phyloP scores from a whole-genome alignment of 805 yeast genomes.

The Metschnikowia bowlesiae region DNA sequence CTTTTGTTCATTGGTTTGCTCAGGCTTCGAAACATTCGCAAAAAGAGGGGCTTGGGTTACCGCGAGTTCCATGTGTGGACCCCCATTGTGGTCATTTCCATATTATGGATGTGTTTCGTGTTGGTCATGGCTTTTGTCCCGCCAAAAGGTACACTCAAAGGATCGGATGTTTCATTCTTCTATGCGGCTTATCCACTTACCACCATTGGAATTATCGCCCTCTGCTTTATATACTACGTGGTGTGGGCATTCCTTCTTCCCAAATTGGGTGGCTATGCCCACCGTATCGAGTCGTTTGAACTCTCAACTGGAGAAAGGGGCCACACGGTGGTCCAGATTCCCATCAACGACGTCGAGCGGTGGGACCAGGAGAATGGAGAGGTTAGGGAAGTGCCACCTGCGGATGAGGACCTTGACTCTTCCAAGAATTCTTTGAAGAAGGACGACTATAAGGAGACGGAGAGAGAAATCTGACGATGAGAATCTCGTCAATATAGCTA shows the following conservation, averaged over 20 bases:
- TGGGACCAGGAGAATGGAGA: slow-evolving; percentile 29
- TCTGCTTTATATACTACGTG: slow-evolving; percentile 32
- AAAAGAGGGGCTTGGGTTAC: slow-evolving; percentile 16
- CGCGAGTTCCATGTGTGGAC: slow-evolving; percentile 15
- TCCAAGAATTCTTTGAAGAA: background rate
- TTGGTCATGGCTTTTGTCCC: slow-evolving; percentile 41
- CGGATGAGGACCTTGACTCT: background rate
- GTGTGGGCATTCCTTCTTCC: slow-evolving; percentile 37
- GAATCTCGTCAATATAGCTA: background rate
- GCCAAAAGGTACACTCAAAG: slow-evolving; percentile 36
- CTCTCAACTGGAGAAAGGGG: slow-evolving; percentile 38
- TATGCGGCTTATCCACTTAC: slow-evolving; percentile 40
- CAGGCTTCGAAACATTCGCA: slow-evolving; percentile 27
- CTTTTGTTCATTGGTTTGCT: slow-evolving; percentile 25
- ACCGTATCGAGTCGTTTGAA: slow-evolving; percentile 25
- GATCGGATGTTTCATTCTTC: slow-evolving; percentile 40
- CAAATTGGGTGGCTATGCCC: slow-evolving; percentile 25
- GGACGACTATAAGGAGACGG: background rate
- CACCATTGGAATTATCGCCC: slow-evolving; percentile 29
- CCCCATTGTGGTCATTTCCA: slow-evolving; percentile 28
- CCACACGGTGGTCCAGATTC: slow-evolving; percentile 36
- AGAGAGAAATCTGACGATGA: background rate
- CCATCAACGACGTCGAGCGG: slow-evolving; percentile 23
- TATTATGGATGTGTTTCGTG: slow-evolving; percentile 34
- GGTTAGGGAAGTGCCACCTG: slow-evolving; percentile 5